phyloP scores from a whole-genome alignment of 2,329 filamentous ascomycete species.

The Cryphonectria nitschkei region DNA sequence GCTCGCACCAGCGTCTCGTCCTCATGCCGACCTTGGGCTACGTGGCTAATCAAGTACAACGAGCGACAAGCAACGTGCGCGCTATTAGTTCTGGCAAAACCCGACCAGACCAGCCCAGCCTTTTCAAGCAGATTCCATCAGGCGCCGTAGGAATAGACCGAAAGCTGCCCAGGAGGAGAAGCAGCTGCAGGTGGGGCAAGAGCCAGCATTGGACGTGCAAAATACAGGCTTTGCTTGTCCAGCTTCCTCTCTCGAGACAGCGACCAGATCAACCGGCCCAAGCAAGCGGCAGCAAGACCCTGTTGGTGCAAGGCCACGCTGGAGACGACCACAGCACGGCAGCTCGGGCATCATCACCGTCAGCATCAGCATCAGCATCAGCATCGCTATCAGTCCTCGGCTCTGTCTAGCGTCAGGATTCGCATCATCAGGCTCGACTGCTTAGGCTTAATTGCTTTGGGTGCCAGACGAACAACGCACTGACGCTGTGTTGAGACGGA shows the following conservation, averaged over 20 bases:
- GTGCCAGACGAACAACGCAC: neutral
- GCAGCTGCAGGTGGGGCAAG: slow-evolving; percentile 9
- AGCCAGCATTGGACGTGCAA: slow-evolving; percentile 12
- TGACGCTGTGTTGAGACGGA: neutral
- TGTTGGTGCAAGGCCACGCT: slow-evolving; percentile 17
- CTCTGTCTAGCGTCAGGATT: neutral
- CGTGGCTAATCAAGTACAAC: neutral
- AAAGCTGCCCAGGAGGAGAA: slow-evolving; percentile 6
- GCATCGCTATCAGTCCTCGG: neutral
- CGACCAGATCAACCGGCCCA: slow-evolving; percentile 5
- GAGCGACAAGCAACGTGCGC: neutral
- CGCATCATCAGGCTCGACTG: slow-evolving; percentile 4
- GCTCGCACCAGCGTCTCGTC: neutral
- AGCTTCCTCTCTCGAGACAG: neutral
- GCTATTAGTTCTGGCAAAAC: neutral
- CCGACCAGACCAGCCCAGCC: neutral
- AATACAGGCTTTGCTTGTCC: neutral
- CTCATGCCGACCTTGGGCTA: neutral
- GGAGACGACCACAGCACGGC: slow-evolving; percentile 8
- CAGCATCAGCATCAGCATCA: slow-evolving; percentile 10
- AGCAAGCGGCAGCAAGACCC: slow-evolving; percentile 2
- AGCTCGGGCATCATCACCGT: slow-evolving; percentile 7
- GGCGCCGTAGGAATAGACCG: slow-evolving; percentile 16
- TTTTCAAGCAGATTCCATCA: slow-evolving; percentile 17
- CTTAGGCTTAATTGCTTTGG: neutral